A percentile compares a stretch with the other conserved stretches of the same genome.
Conservation (phyloP, 495 filamentous ascomycete species). For the Penicillium samsonianum region DNA sequence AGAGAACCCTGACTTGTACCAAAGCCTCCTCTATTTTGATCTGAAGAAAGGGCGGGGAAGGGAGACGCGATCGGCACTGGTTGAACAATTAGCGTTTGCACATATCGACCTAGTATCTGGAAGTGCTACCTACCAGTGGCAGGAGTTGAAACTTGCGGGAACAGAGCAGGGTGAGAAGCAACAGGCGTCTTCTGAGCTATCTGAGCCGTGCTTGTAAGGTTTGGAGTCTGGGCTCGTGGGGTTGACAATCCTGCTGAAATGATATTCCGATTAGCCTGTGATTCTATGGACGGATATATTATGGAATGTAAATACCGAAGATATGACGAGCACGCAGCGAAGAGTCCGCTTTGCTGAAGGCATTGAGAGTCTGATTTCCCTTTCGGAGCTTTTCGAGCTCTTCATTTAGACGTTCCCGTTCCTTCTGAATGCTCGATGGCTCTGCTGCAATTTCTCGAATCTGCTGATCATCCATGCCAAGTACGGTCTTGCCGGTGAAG, state of each 20-base stretch:
- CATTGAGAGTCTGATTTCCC: not conserved
- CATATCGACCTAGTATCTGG: no score
- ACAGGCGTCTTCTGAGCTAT: not conserved
- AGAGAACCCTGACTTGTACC: no score
- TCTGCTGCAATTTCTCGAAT: constrained; percentile 24
- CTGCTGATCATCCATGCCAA: constrained; percentile 29
- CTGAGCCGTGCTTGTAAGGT: not conserved
- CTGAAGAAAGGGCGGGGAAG: no score
- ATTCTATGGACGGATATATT: not conserved
- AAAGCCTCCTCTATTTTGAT: no score
- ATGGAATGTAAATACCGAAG: not conserved
- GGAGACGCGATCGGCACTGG: no score
- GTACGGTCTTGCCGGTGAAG: constrained; percentile 32
- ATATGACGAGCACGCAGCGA: not conserved
- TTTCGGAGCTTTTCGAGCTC: constrained; percentile 23
- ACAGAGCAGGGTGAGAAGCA: not conserved
- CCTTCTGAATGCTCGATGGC: constrained; percentile 12
- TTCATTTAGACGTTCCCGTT: constrained; percentile 16
- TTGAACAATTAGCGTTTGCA: no score
- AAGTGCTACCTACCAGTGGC: no score
- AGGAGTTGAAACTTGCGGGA: not conserved
- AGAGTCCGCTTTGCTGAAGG: not conserved
- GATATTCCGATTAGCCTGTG: not conserved
- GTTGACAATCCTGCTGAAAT: not conserved
- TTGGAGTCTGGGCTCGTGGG: not conserved